A percentile compares a stretch with the other conserved stretches of the same genome.
These are phyloP conservation scores for Aspergillus nomiae DNA, from an alignment of 2,329 filamentous ascomycete genomes.

Conservation along the genomic window DNA sequence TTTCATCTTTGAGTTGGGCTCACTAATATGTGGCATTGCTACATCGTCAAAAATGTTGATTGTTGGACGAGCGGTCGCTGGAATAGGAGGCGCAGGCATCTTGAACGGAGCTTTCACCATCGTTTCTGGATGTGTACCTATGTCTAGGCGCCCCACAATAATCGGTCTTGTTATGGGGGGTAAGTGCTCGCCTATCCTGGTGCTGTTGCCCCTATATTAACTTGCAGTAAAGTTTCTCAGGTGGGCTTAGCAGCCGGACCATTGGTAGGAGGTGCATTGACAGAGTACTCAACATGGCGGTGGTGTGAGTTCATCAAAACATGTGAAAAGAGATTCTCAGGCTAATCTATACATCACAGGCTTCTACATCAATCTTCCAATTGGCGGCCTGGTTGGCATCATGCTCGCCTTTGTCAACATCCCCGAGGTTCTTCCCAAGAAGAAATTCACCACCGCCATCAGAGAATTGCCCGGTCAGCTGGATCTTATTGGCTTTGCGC, in stretches of 20 bases:
- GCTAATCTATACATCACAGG: neutral
- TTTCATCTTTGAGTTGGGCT: conserved; percentile 46
- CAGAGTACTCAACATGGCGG: conserved; percentile 49
- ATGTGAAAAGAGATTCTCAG: no score
- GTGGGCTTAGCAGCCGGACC: conserved; percentile 52
- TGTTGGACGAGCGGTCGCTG: conserved; percentile 42
- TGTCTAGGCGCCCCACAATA: neutral
- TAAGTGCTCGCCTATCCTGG: no score
- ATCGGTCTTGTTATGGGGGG: no score
- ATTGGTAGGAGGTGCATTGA: conserved; percentile 50
- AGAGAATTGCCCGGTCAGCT: conserved; percentile 25
- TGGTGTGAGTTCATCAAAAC: conserved; percentile 34
- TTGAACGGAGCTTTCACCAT: conserved; percentile 31
- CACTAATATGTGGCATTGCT: conserved; percentile 43
- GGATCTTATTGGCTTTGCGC: conserved; percentile 46
- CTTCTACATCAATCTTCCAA: conserved; percentile 35
- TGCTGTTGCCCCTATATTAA: no score
- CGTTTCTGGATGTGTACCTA: conserved; percentile 18
- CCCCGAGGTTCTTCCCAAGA: conserved; percentile 7
- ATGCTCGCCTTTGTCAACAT: conserved; percentile 32
- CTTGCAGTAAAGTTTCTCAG: neutral
- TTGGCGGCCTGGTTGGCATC: conserved; percentile 21
- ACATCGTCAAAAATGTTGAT: conserved; percentile 38
- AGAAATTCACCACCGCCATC: neutral
- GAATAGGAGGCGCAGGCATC: conserved; percentile 39